Conservation (phyloP, 1,284 basidiomycete genomes). For the Boletus holoroseus region DNA sequence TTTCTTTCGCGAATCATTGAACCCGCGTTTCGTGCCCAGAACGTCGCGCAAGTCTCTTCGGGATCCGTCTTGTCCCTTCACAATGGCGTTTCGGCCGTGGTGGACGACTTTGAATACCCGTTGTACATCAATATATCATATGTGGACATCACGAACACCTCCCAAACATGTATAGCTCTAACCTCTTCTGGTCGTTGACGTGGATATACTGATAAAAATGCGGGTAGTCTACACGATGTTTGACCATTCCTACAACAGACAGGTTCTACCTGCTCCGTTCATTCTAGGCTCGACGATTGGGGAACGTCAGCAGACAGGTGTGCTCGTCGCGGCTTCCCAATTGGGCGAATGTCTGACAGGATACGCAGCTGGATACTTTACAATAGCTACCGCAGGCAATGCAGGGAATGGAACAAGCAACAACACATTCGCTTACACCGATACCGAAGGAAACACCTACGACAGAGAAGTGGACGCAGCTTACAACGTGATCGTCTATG, state of each 20-base stretch:
- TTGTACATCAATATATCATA: conserved; percentile 55
- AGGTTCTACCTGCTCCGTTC: conserved; percentile 53
- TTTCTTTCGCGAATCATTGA: neutral
- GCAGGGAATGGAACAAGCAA: conserved; percentile 62
- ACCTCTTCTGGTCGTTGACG: neutral
- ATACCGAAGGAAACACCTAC: conserved; percentile 59
- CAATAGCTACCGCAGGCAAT: conserved; percentile 37
- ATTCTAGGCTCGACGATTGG: conserved; percentile 52
- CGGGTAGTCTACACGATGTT: conserved; percentile 46
- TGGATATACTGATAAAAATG: neutral
- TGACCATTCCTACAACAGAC: conserved; percentile 65
- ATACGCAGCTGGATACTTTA: conserved; percentile 50
- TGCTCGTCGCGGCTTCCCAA: conserved; percentile 15
- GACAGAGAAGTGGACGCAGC: conserved; percentile 54
- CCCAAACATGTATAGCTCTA: conserved; percentile 41
- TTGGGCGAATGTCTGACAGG: neutral
- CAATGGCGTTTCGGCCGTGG: conserved; percentile 48
- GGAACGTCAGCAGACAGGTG: conserved; percentile 55
- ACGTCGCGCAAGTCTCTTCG: conserved; percentile 54
- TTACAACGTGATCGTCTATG: conserved; percentile 55
- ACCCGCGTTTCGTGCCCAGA: conserved; percentile 34
- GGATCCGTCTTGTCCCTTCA: conserved; percentile 56
- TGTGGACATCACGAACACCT: conserved; percentile 40
- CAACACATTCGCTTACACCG: conserved; percentile 61
- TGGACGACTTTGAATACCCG: conserved; percentile 62